phyloP scores from a whole-genome alignment of 2,329 filamentous ascomycete species.

The Nemania sp. region DNA sequence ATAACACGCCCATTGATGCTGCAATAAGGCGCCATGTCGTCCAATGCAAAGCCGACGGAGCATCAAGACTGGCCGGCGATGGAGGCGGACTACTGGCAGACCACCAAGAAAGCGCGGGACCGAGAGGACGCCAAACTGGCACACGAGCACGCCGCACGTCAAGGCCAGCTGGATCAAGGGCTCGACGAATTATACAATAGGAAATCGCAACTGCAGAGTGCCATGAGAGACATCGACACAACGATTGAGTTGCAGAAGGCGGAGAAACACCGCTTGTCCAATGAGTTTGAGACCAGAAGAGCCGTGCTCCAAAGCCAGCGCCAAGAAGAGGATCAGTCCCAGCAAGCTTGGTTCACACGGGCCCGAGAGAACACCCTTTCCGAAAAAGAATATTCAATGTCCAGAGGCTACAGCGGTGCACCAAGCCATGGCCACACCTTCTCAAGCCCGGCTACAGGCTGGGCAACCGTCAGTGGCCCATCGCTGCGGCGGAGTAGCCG shows the following conservation, averaged over 20 bases:
- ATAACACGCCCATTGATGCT: slow-evolving; percentile 9
- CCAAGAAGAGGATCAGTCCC: slow-evolving; percentile 34
- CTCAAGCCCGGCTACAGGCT: slow-evolving; percentile 31
- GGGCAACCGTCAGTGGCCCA: slow-evolving; percentile 41
- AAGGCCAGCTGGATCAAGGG: slow-evolving; percentile 30
- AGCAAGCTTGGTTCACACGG: slow-evolving; percentile 31
- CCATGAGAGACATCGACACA: slow-evolving; percentile 28
- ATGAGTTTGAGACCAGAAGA: slow-evolving; percentile 31
- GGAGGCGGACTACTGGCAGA: slow-evolving; percentile 34
- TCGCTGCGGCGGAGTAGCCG: slow-evolving; percentile 33
- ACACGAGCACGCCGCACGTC: slow-evolving; percentile 29
- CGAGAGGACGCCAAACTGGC: slow-evolving; percentile 34
- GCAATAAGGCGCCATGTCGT: slow-evolving; percentile 31
- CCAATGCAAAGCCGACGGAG: slow-evolving; percentile 27
- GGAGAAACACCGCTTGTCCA: slow-evolving; percentile 34
- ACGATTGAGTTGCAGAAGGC: slow-evolving; percentile 34
- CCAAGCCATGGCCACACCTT: slow-evolving; percentile 26
- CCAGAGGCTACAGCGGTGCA: slow-evolving; percentile 24
- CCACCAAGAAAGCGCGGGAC: slow-evolving; percentile 29
- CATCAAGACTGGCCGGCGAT: slow-evolving; percentile 32
- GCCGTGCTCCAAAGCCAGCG: slow-evolving; percentile 26
- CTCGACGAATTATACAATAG: slow-evolving; percentile 34
- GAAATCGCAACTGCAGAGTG: slow-evolving; percentile 30
- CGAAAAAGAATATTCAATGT: slow-evolving; percentile 28
- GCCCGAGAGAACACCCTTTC: slow-evolving; percentile 23